Base-by-base conservation (phyloP, 257 asterid genomes). In the Ligustrum vulgare region DNA sequence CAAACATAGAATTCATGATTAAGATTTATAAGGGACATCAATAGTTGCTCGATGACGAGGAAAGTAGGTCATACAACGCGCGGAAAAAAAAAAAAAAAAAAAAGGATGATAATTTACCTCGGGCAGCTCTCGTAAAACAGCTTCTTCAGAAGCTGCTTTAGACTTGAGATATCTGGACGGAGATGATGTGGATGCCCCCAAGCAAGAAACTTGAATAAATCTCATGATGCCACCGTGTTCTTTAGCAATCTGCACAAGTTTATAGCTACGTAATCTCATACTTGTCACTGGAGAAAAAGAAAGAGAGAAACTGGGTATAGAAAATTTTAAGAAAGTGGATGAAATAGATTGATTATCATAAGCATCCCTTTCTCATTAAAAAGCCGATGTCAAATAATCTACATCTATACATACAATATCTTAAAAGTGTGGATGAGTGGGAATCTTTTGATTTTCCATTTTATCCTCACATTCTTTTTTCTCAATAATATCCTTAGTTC, bases 191-290 rank as follows among this genome's bases (percentile, higher is more conserved):
- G 96, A 89, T 45, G 97, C 97, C 41, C 99, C 98, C 86, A 95
- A 80, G 82, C 92, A 82, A 70, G 99, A 95, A 83, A 91, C 90
- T 72, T 95, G 98, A 78, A 95, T 89, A 86, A 81, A 95, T 75
- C 99, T 87, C 94, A 86, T 80, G 80, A 95, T 87, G 69, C 99
- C 99, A 75, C 99, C 97, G 45, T 95, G 99, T 86, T 95, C 98
- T 80, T 87, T 95, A 51, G 98, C 91, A 36, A 95, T 95, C 99
- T 95, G 87, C 79, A 66, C 1, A 71, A 76, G 65, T 45, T 69
- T 20, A 81, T 37, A 75, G 74, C 33, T 34, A 72, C 3, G 66
- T 37, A 18, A 81, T 6, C 67, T 49, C n/a, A 32, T 25, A 47
- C 41, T 13, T 22, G 8, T 43, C 51, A 43, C 51, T 43, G 18